Evolutionary conservation across 768 basidiomycete genomes (phyloP).

Genomic region (Amanita exitialis): DNA sequence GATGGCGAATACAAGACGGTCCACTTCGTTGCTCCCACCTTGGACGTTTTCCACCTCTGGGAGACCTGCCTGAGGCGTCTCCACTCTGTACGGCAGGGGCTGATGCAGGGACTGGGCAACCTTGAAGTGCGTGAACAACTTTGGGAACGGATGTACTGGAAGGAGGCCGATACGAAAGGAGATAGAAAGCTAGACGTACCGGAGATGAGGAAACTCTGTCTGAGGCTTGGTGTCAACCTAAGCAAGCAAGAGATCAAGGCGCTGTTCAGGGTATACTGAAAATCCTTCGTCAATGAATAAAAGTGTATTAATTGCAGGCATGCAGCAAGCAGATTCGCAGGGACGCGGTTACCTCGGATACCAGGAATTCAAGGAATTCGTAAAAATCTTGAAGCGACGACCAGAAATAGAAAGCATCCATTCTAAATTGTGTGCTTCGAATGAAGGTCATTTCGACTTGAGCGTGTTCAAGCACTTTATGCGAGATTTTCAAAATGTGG

Average conservation of each 20-base stretch:
- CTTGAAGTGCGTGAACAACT: constrained; percentile 59
- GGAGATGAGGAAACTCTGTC: constrained; percentile 67
- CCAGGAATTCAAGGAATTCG: constrained; percentile 72
- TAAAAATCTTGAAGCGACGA: constrained; percentile 74
- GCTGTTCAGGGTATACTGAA: constrained; percentile 42
- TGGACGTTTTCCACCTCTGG: constrained; percentile 40
- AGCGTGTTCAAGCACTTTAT: constrained; percentile 36
- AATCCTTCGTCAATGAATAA: background rate
- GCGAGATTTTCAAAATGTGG: constrained; percentile 35
- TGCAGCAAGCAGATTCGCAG: constrained; percentile 60
- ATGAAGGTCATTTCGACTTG: constrained; percentile 26
- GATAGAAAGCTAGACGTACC: constrained; percentile 61
- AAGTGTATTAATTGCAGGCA: background rate
- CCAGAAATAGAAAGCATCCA: constrained; percentile 71
- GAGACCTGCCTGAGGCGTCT: constrained; percentile 59
- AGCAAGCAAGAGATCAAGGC: constrained; percentile 46
- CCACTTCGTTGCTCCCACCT: constrained; percentile 69
- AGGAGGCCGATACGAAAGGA: constrained; percentile 44
- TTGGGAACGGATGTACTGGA: constrained; percentile 86
- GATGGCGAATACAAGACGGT: constrained; percentile 77
- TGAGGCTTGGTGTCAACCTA: constrained; percentile 59
- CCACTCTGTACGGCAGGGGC: constrained; percentile 56
- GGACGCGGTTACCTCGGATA: constrained; percentile 62
- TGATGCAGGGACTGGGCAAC: constrained; percentile 69
- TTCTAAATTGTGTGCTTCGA: constrained; percentile 24